phyloP scores from a whole-genome alignment of 2,329 filamentous ascomycete genomes.

The Coniochaeta pulveracea region DNA sequence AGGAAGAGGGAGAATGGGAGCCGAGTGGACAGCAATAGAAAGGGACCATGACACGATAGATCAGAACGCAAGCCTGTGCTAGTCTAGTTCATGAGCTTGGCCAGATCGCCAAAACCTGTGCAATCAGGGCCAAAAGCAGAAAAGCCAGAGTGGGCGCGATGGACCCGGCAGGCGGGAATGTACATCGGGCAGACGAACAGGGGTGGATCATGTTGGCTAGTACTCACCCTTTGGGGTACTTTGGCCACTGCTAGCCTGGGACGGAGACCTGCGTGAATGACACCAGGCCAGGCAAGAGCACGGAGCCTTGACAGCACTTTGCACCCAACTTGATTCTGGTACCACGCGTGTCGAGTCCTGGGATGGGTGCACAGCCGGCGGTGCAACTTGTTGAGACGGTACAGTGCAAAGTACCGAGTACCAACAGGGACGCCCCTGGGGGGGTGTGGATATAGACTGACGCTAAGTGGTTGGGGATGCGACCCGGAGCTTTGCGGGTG shows the following conservation, averaged over 20 bases:
- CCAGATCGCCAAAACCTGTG: neutral
- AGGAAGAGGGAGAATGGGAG: conserved; percentile 8
- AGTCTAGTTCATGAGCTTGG: neutral
- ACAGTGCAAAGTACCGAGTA: neutral
- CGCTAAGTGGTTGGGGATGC: too few relatives aligned
- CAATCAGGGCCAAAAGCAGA: neutral
- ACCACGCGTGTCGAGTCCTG: too few relatives aligned
- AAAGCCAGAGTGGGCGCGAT: neutral
- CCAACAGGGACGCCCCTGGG: neutral
- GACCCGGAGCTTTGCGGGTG: neutral
- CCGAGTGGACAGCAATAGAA: neutral
- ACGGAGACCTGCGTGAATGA: neutral
- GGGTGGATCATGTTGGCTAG: neutral
- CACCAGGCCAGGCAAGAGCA: neutral
- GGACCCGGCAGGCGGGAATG: too few relatives aligned
- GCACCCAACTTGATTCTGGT: too few relatives aligned
- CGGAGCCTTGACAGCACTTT: too few relatives aligned
- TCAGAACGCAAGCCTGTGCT: neutral
- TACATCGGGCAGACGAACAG: too few relatives aligned
- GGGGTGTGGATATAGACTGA: conserved; percentile 1
- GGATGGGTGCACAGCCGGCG: neutral
- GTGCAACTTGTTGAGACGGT: neutral
- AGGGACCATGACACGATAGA: conserved; percentile 3
- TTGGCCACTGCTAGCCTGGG: neutral
- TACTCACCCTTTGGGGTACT: neutral